phyloP scores from a whole-genome alignment of 2,329 filamentous ascomycete species.

The Cordyceps tenuipes region DNA sequence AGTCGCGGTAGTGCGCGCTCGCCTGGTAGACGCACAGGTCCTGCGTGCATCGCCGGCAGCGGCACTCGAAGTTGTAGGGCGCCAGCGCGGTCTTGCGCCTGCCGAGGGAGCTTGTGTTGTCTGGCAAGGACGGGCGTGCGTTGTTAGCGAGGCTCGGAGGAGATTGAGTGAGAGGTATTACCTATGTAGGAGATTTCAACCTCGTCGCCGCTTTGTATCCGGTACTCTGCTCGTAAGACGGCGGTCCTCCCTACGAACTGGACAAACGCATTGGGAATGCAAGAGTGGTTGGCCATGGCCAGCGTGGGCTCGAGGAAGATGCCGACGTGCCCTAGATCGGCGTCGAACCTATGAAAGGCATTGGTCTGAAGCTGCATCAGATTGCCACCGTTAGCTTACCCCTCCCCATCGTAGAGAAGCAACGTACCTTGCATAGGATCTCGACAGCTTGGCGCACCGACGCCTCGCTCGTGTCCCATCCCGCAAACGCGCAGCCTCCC shows the following conservation, averaged over 20 bases:
- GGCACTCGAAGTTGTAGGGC: conserved; percentile 45
- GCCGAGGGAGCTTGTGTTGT: conserved; percentile 37
- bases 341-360: conserved; percentile 48
- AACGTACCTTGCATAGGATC: conserved; percentile 44
- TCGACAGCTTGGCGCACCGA: conserved; percentile 34
- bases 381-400: not conserved
- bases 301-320: conserved; percentile 48
- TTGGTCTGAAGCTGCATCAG: conserved; percentile 48
- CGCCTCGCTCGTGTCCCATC: conserved; percentile 27
- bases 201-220: conserved; percentile 45
- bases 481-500: conserved; percentile 33
- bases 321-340: conserved; percentile 43
- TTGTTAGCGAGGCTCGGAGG: not conserved
- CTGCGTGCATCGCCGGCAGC: conserved; percentile 39
- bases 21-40: conserved; percentile 48
- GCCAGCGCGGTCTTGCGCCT: conserved; percentile 35
- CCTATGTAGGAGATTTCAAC: conserved; percentile 56
- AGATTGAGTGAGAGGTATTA: conserved; percentile 17
- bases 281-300: conserved; percentile 56
- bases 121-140: conserved; percentile 24
- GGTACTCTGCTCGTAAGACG: conserved; percentile 39
- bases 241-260: conserved; percentile 45
- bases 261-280: conserved; percentile 50
- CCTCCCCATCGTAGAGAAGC: not conserved
- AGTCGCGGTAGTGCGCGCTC: conserved; percentile 31